A percentile compares a stretch with the other conserved stretches of the same genome.
Conservation (phyloP, 306 rosid genomes). For the Boehmeria nivea region DNA sequence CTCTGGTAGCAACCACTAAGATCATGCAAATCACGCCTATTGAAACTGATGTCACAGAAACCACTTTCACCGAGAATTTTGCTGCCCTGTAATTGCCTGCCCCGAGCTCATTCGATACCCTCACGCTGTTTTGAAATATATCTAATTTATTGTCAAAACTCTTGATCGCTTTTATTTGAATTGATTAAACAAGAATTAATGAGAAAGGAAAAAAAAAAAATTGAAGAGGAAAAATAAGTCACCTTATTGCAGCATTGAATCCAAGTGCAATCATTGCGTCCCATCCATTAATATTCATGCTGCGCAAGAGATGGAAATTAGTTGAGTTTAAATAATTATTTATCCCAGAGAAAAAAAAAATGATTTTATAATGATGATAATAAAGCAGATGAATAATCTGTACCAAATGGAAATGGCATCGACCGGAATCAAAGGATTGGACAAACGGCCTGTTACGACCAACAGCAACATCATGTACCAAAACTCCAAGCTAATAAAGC, state of each 20-base stretch:
- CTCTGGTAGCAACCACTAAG: constrained; percentile 40
- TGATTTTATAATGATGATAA: too few species aligned
- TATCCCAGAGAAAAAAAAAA: too few species aligned
- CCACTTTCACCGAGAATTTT: constrained; percentile 57
- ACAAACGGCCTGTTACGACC: constrained; percentile 60
- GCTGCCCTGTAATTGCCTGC: constrained; percentile 52
- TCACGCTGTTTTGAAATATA: constrained; percentile 55
- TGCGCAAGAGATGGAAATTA: too few species aligned
- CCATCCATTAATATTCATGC: constrained; percentile 76
- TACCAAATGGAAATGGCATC: constrained; percentile 80
- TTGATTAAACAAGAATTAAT: too few species aligned
- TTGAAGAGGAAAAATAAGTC: too few species aligned
- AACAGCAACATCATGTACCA: constrained; percentile 85
- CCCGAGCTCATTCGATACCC: constrained; percentile 87
- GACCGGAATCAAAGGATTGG: constrained; percentile 52
- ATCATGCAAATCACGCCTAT: constrained; percentile 49
- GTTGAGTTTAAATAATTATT: too few species aligned
- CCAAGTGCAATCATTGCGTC: constrained; percentile 72
- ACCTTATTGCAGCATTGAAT: constrained; percentile 80
- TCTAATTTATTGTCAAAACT: too few species aligned
- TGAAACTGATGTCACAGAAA: constrained; percentile 55
- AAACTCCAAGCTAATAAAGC: constrained; percentile 77
- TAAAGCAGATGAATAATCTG: too few species aligned
- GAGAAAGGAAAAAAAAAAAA: too few species aligned
- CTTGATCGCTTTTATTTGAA: background rate